Evolutionary conservation across 495 filamentous ascomycete species (phyloP).

Genomic region (Oleoguttula mirabilis): DNA sequence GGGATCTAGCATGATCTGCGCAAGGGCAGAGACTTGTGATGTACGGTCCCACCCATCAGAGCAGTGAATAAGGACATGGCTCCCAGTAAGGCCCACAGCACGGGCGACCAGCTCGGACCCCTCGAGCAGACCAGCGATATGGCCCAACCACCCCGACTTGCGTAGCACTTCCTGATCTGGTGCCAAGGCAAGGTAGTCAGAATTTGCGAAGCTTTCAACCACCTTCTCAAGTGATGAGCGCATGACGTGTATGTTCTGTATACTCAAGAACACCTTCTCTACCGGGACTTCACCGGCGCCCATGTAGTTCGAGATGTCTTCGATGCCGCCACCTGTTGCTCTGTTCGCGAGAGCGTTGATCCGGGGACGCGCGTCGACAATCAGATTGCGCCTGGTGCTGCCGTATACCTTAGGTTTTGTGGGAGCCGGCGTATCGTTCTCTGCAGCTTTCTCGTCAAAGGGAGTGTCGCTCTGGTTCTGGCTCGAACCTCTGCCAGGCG

Average conservation of each 20-base stretch:
- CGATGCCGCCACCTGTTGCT: conserved; percentile 81
- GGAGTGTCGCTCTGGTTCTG: conserved; percentile 31
- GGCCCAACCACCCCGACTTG: conserved; percentile 84
- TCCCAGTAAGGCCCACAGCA: conserved; percentile 82
- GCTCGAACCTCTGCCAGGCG: conserved; percentile 10
- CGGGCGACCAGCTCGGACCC: conserved; percentile 74
- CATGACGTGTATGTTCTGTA: conserved; percentile 99
- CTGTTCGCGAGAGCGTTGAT: conserved; percentile 97
- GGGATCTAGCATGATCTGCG: conserved; percentile 87
- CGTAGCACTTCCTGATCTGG: conserved; percentile 72
- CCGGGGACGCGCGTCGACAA: conserved; percentile 90
- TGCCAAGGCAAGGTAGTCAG: conserved; percentile 71
- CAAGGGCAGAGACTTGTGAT: conserved; percentile 85
- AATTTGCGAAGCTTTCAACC: conserved; percentile 81
- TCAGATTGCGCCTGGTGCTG: conserved; percentile 86
- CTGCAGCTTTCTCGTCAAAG: conserved; percentile 56
- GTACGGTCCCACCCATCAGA: conserved; percentile 98
- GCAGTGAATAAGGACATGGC: conserved; percentile 92
- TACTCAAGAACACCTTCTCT: conserved; percentile 88
- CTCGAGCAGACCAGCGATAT: conserved; percentile 74
- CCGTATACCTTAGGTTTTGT: conserved; percentile 57
- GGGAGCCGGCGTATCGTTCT: conserved; percentile 40
- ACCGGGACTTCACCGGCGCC: conserved; percentile 40
- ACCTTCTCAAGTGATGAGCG: conserved; percentile 80
- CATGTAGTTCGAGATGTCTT: conserved; percentile 96